Evolutionary conservation across 352 stramenopile species (phyloP), one percentile per base, ranked within the genome.

Genomic region (Pseudoperonospora humuli): DNA sequence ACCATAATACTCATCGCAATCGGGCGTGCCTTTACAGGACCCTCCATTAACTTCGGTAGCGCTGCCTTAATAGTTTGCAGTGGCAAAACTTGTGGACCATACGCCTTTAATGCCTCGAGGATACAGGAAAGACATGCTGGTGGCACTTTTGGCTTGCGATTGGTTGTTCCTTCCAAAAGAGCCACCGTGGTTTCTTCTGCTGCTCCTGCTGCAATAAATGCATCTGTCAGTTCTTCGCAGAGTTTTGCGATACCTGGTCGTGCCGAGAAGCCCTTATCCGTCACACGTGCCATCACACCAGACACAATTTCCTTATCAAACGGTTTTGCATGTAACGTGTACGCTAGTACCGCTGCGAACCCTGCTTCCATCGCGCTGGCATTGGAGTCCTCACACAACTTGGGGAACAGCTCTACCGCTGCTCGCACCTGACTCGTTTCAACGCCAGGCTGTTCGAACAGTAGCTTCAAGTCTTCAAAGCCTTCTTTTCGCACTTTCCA

Each of bases 401-500:
- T 90, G 15, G 38, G 34, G 26, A 91, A 90, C 23, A 83, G 44
- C 13, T 81, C 67, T 11, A 92, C 31, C 8, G 80, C 57, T 7
- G 67, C 62, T 40, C 54, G 36, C 25, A 84, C 68, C 21, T 79
- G 67, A 15, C 65, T 64, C 5, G 55, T 61, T 15, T 67, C 54
- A 10, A 73, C 56, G 31, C 57, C 67, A 9, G 55, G 43, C 32
- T 64, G 66, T 29, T 89, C 77, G 25, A 80, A 84, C 26, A 73
- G 39, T 8, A 57, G 45, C 38, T 87, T 93, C 34, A 88, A 50
- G 26, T 84, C 46, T 17, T 92, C 82, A 41, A 80, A 92, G 0
- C 61, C 82, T 57, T 86, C 72, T 67, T 92, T 94, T 6, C 82
- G 67, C 11, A 82, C 50, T 62, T 91, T 92, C 82, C 82, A 94